Evolutionary conservation across 768 basidiomycete genomes (phyloP).

Genomic region (Heimioporus sp.): DNA sequence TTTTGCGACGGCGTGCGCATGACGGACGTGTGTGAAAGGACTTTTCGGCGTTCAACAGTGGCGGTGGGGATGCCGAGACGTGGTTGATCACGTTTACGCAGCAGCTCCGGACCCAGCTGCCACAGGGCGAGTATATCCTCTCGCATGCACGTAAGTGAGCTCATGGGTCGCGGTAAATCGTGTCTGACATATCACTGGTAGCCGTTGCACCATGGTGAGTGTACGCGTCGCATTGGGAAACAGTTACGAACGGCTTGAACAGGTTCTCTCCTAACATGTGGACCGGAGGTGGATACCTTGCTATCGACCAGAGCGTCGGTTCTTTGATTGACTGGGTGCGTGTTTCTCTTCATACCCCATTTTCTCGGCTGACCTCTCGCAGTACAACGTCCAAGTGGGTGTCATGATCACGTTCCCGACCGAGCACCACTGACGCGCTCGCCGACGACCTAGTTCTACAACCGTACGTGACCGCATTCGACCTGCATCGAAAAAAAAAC

Average conservation of each 20-base stretch:
- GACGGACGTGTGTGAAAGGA: constrained; percentile 18
- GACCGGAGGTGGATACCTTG: constrained; percentile 37
- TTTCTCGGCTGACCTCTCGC: background rate
- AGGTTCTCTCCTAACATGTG: constrained; percentile 23
- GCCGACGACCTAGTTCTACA: constrained; percentile 21
- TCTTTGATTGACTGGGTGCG: constrained; percentile 45
- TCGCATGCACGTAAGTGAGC: constrained; percentile 34
- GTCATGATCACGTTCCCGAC: background rate
- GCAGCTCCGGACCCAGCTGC: constrained; percentile 33
- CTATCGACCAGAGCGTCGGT: constrained; percentile 36
- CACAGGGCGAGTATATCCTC: constrained; percentile 31
- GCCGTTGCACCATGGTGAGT: constrained; percentile 23
- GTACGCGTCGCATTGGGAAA: background rate
- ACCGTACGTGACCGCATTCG: constrained; percentile 14
- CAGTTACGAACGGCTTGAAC: background rate
- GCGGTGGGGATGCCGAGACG: constrained; percentile 37
- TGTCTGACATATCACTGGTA: constrained; percentile 2
- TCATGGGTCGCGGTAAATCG: background rate
- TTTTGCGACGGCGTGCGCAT: background rate
- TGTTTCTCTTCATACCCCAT: background rate
- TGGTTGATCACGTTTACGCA: constrained; percentile 35
- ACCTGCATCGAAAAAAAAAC: too few relatives aligned
- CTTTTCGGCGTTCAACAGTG: constrained; percentile 31
- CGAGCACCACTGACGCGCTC: background rate
- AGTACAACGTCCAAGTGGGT: constrained; percentile 41